phyloP scores from a whole-genome alignment of 2,329 filamentous ascomycete species.

The Akanthomyces muscarius region DNA sequence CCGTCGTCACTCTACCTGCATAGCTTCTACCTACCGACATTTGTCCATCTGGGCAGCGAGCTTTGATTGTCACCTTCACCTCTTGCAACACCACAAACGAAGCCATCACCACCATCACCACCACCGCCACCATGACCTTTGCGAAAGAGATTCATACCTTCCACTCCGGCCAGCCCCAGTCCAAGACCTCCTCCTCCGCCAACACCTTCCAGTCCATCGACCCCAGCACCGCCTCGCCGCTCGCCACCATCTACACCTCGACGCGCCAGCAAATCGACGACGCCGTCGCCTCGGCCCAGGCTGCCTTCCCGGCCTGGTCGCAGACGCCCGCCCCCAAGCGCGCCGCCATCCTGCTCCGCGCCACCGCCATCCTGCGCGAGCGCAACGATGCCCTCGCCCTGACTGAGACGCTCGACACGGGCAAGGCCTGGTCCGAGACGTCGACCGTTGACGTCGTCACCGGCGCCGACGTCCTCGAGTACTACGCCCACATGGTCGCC shows the following conservation, averaged over 20 bases:
- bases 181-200: slow-evolving; percentile 49
- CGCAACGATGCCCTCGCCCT: slow-evolving; percentile 76
- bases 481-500: slow-evolving; percentile 76
- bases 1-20: not conserved
- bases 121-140: slow-evolving; percentile 32
- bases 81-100: slow-evolving; percentile 3
- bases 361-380: slow-evolving; percentile 67
- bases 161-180: slow-evolving; percentile 67
- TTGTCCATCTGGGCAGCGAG: not conserved
- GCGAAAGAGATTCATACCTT: slow-evolving; percentile 56
- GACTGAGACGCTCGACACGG: slow-evolving; percentile 79
- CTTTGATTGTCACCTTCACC: not conserved
- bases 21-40: not conserved
- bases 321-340: slow-evolving; percentile 69
- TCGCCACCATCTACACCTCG: slow-evolving; percentile 70
- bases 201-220: slow-evolving; percentile 69
- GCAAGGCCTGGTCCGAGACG: slow-evolving; percentile 82
- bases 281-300: slow-evolving; percentile 65
- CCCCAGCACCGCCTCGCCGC: slow-evolving; percentile 63
- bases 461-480: slow-evolving; percentile 80
- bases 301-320: slow-evolving; percentile 74
- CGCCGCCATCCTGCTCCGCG: slow-evolving; percentile 72
- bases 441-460: slow-evolving; percentile 78
- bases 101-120: slow-evolving; percentile 1
- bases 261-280: slow-evolving; percentile 64